Conservation (phyloP, 176 grass and related monocot genomes). For the Sorghum bicolor region DNA sequence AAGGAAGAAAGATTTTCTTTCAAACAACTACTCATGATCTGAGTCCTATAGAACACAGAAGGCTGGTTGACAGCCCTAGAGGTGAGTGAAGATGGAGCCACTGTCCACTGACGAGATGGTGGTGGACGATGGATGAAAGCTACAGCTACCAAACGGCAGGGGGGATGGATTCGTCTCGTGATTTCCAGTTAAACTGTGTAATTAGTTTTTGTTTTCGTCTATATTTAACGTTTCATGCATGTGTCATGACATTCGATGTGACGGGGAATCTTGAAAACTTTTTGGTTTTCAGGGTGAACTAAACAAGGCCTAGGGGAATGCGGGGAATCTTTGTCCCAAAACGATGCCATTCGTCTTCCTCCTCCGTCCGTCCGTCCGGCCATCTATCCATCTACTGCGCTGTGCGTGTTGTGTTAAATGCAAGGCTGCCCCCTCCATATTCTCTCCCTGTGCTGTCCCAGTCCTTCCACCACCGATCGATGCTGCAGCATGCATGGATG, state of each 20-base stretch:
- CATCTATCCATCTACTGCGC: slow-evolving; percentile 15
- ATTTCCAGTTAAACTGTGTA: too few species aligned
- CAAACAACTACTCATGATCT: too few species aligned
- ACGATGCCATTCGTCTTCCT: not conserved
- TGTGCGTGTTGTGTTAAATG: slow-evolving; percentile 45
- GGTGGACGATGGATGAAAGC: not conserved
- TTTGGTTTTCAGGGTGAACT: too few species aligned
- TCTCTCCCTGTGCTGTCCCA: slow-evolving; percentile 18
- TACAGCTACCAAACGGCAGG: slow-evolving; percentile 12
- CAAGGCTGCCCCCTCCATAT: slow-evolving; percentile 20
- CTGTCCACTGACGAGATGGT: slow-evolving; percentile 10
- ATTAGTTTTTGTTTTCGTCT: too few species aligned
- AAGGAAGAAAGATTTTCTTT: too few species aligned
- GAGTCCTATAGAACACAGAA: too few species aligned
- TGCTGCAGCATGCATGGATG: slow-evolving; percentile 13
- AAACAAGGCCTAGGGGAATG: slow-evolving; percentile 14
- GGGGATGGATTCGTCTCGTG: not conserved
- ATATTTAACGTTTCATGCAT: too few species aligned
- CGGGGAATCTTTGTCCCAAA: slow-evolving; percentile 46
- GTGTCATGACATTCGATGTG: too few species aligned
- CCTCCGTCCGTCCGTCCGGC: not conserved
- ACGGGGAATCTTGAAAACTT: too few species aligned
- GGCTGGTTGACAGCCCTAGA: too few species aligned
- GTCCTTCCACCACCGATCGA: not conserved
- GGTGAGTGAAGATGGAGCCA: not conserved